phyloP scores from a whole-genome alignment of 2,329 filamentous ascomycete genomes.

The Metarhizium sp. region DNA sequence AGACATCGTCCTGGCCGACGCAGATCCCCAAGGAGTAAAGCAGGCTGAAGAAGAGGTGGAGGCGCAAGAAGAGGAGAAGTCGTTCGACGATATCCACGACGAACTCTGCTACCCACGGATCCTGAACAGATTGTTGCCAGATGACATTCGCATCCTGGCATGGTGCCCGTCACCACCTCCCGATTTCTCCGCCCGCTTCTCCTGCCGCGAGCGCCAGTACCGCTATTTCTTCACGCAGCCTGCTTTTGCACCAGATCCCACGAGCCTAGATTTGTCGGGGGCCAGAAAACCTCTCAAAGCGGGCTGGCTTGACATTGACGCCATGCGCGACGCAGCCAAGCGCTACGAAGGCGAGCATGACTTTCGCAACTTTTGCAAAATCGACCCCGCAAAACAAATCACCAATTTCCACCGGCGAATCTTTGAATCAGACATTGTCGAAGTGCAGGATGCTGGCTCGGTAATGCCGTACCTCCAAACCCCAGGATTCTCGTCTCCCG shows the following conservation, averaged over 20 bases:
- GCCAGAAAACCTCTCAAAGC: conserved; percentile 31
- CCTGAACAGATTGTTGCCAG: conserved; percentile 78
- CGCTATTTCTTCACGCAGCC: conserved; percentile 98
- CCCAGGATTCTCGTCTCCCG: conserved; percentile 24
- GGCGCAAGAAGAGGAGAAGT: conserved; percentile 7
- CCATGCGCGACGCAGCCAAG: conserved; percentile 76
- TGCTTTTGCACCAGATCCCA: conserved; percentile 58
- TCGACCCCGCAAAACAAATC: conserved; percentile 85
- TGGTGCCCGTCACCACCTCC: conserved; percentile 81
- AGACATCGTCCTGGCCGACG: conserved; percentile 13
- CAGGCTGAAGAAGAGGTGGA: conserved; percentile 6
- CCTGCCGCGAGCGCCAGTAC: conserved; percentile 83
- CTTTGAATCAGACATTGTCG: conserved; percentile 69
- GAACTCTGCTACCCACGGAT: conserved; percentile 78
- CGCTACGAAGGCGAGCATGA: conserved; percentile 78
- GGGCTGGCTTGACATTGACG: conserved; percentile 79
- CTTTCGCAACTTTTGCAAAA: conserved; percentile 94
- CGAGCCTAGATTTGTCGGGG: conserved; percentile 10
- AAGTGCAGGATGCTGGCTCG: conserved; percentile 46
- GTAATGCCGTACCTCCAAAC: conserved; percentile 46
- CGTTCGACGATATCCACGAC: conserved; percentile 61
- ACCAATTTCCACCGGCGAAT: conserved; percentile 73
- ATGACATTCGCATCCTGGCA: conserved; percentile 81
- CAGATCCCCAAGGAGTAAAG: conserved; percentile 2
- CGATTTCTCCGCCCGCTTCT: conserved; percentile 84